These are phyloP conservation scores for Phycomyces nitens DNA, from an alignment of 192 early-diverging fungal genomes.

Conservation along the genomic window DNA sequence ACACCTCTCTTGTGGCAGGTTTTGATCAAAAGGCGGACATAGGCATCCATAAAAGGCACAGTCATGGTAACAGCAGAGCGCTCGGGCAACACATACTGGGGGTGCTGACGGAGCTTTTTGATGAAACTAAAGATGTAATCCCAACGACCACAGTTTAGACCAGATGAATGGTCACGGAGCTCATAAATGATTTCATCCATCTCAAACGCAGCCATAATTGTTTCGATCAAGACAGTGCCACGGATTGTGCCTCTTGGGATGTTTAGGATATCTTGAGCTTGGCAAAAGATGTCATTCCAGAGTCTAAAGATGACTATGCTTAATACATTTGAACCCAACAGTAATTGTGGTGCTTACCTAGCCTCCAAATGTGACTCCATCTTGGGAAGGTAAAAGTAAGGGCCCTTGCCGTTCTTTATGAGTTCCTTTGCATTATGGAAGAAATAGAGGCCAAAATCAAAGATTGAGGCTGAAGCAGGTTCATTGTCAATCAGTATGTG, in stretches of 20 bases:
- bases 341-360: constrained; percentile 12
- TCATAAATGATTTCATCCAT: constrained; percentile 99
- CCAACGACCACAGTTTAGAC: constrained; percentile 98
- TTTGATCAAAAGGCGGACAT: constrained; percentile 93
- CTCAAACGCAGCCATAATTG: constrained; percentile 93
- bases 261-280: constrained; percentile 83
- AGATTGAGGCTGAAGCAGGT: constrained; percentile 88
- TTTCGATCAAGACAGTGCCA: constrained; percentile 96
- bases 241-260: constrained; percentile 94
- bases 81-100: constrained; percentile 83
- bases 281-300: constrained; percentile 97
- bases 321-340: too few relatives aligned
- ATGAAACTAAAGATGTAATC: constrained; percentile 98
- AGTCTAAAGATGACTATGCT: constrained; percentile 57
- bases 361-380: constrained; percentile 97
- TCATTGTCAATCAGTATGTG: constrained; percentile 89
- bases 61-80: constrained; percentile 91
- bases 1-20: constrained; percentile 98
- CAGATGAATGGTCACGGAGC: constrained; percentile 95
- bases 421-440: constrained; percentile 92
- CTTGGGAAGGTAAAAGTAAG: constrained; percentile 98
- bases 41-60: constrained; percentile 96
- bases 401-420: constrained; percentile 80
- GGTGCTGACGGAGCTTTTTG: constrained; percentile 91
- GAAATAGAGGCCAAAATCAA: constrained; percentile 97